Base-by-base conservation (phyloP, 1,284 basidiomycete genomes). In the Ceratobasidium sp. region DNA sequence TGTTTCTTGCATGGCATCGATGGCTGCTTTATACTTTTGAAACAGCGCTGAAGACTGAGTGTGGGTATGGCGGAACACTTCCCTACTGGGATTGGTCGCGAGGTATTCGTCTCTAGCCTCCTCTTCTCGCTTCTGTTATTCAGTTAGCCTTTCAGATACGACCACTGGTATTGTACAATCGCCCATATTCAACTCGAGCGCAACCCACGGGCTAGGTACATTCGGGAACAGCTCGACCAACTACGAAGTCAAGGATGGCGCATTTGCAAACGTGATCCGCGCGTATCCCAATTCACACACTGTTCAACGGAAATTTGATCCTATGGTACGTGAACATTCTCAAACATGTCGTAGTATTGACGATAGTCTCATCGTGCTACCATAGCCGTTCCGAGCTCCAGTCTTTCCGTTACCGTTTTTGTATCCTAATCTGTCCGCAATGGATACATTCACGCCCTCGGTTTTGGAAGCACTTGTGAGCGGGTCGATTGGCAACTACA, bases 1-100 rank as follows among this genome's bases (percentile, higher is more conserved):
- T 75, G 3, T 79, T 79, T 56, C 55, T 79, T 13, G 63, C 78
- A n/a, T 79, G 78, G 78, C 78, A 79, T 64, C 63, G 78, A 10
- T 71, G 64, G 61, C 72, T 20, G 58, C 39, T 79, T 1, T 23
- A 64, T 33, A 78, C 63, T 0, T 60, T 79, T 18, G 64, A 71
- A 33, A 40, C 7, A 1, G 28, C 68, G 18, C 28, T 79, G 13
- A n/a, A 66, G 58, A 28, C 60, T 1, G 20, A 71, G 49, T 79
- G 78, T 44, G 40, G 53, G 0, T 79, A 71, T 28, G 26, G 55
- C n/a, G 78, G 78, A 0, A 33, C 55, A 13, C 20, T 79, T 9
- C 78, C 78, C 10, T 79, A 46, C 39, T 79, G 78, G 78, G 71
- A 79, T 51, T 79, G 78, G 78, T 64, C 78, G 12, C 26, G 40